A percentile compares a stretch with the other conserved stretches of the same genome.
These are phyloP conservation scores for Periglandula ipomoeae DNA, from an alignment of 2,329 filamentous ascomycete species.

Conservation along the genomic window DNA sequence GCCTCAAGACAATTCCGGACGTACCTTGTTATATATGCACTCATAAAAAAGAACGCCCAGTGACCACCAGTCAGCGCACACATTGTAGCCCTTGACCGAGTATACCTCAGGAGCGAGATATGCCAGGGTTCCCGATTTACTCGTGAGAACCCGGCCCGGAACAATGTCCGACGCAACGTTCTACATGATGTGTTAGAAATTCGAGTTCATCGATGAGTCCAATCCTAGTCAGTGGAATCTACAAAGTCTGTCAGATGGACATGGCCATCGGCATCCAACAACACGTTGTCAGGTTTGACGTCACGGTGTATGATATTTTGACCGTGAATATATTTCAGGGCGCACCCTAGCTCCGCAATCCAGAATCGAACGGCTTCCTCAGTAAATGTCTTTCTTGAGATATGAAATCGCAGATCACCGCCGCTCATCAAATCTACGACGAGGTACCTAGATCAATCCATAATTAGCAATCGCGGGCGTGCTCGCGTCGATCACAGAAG, in stretches of 20 bases:
- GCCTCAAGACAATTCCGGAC: conserved; percentile 13
- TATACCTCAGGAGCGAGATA: conserved; percentile 97
- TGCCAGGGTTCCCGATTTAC: conserved; percentile 92
- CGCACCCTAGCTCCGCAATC: conserved; percentile 91
- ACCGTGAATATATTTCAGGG: conserved; percentile 74
- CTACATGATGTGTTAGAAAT: conserved; percentile 36
- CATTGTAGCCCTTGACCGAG: conserved; percentile 76
- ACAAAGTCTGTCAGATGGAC: conserved; percentile 98
- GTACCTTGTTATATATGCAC: conserved; percentile 96
- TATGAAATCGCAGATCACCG: conserved; percentile 93
- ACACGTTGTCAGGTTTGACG: conserved; percentile 85
- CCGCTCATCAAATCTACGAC: conserved; percentile 98
- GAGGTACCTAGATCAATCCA: conserved; percentile 61
- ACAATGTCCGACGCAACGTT: conserved; percentile 94
- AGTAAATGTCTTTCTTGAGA: conserved; percentile 94
- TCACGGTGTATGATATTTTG: conserved; percentile 88
- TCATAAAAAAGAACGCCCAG: conserved; percentile 97
- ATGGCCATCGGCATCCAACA: conserved; percentile 82
- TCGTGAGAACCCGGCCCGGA: conserved; percentile 73
- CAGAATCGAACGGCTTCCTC: conserved; percentile 96
- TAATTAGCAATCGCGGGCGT: neutral
- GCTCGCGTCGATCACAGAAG: neutral
- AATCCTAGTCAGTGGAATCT: conserved; percentile 26
- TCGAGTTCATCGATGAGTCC: neutral
- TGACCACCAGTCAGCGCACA: conserved; percentile 97